Evolutionary conservation across 2,329 filamentous ascomycete species (phyloP), one percentile per base, ranked within the genome.

Genomic region (Metarhizium anisopliae): DNA sequence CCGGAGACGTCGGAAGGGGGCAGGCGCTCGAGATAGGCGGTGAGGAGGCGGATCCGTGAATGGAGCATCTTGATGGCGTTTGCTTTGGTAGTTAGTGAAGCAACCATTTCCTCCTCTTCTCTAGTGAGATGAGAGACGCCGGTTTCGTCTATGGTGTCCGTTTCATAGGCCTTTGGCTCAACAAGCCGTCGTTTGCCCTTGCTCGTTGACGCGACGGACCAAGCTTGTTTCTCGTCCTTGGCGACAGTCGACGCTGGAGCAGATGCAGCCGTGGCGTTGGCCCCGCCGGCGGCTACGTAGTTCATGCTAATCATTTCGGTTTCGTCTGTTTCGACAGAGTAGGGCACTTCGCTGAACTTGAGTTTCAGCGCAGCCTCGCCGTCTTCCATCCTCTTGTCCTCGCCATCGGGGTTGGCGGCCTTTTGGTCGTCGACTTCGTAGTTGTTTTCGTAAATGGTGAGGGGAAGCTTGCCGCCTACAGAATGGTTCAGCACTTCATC

Each of bases 301-400:
- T 96, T 91, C 65, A 99, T 89, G 62, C 89, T 89, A 61, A 99
- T 97, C 91, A 96, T 96, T 71, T 99, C 94, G 1, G 92, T 92
- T 70, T 97, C 92, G 10, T 90, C 90, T 0, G 92, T 96, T 73
- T 97, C 94, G 2, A 97, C 85, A 0, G 87, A 87, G 70, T 94
- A 97, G 2, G 87, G 83, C 10, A 97, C 73, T 66, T 95, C 87
- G 58, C 86, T 83, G 71, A 97, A 97, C 64, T 83, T 87, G 58
- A 94, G 78, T 52, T 79, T 82, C 29, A 84, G 68, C 2, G 75
- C 70, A 1, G 75, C 69, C 38, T 83, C 71, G 67, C 79, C 69
- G 60, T 90, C 87, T 60, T 89, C 86, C 74, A 93, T 87, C 63
- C 85, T 83, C 72, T 84, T 86, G 55, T 87, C 84, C 63, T 87